These are phyloP conservation scores for Eucalyptus globulus DNA, from an alignment of 345 rosid species.

Conservation along the genomic window DNA sequence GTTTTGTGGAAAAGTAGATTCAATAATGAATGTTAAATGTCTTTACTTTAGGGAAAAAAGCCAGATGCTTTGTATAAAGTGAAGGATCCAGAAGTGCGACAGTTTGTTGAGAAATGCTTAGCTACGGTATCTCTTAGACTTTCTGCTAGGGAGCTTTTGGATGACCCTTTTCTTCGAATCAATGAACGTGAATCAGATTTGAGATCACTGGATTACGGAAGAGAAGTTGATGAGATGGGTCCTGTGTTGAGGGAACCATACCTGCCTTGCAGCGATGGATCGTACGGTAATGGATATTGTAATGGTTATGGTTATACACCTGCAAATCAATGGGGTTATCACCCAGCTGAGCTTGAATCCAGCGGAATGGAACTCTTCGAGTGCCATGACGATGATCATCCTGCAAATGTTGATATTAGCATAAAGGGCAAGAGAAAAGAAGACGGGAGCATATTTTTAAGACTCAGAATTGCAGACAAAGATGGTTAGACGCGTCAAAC, in stretches of 20 bases:
- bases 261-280: constrained; percentile 15
- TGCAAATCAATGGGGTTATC: constrained; percentile 42
- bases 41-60: constrained; percentile 63
- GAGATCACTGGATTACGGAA: constrained; percentile 26
- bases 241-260: constrained; percentile 46
- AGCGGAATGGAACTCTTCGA: constrained; percentile 64
- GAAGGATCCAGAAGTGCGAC: constrained; percentile 65
- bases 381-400: constrained; percentile 51
- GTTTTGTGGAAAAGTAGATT: neutral
- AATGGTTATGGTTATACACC: constrained; percentile 19
- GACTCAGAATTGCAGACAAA: constrained; percentile 66
- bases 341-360: constrained; percentile 35
- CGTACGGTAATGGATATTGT: constrained; percentile 22
- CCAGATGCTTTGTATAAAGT: constrained; percentile 84
- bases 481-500: constrained; percentile 43
- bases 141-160: constrained; percentile 74
- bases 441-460: constrained; percentile 52
- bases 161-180: constrained; percentile 66
- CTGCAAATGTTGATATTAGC: constrained; percentile 47
- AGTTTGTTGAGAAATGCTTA: constrained; percentile 82
- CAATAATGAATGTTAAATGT: neutral
- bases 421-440: constrained; percentile 69
- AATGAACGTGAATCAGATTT: constrained; percentile 49
- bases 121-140: constrained; percentile 75
- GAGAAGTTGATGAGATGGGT: constrained; percentile 22